Percentiles rank a stretch among this genome's conserved stretches.
Conservation (phyloP, 2,329 filamentous ascomycete genomes). For the Neonectria punicea region DNA sequence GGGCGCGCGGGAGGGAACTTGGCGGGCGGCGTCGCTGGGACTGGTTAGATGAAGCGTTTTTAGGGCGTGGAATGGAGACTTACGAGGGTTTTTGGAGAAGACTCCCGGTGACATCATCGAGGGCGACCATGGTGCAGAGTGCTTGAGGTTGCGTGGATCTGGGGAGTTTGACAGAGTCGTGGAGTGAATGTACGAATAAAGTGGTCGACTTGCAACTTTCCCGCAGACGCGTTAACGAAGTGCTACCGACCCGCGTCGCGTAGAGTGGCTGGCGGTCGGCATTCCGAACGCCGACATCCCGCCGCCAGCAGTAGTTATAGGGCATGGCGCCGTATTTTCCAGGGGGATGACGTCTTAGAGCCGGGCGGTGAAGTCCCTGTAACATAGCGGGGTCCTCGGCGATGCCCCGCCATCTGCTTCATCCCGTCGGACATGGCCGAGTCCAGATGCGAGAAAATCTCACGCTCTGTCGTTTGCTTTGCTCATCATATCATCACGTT, state of each 20-base stretch:
- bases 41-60: slow-evolving; percentile 9
- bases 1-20: slow-evolving; percentile 61
- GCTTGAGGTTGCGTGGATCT: slow-evolving; percentile 3
- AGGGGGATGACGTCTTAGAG: slow-evolving; percentile 35
- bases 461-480: slow-evolving; percentile 4
- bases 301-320: background rate
- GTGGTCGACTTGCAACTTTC: slow-evolving; percentile 6
- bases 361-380: slow-evolving; percentile 28
- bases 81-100: slow-evolving; percentile 50
- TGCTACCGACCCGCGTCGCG: slow-evolving; percentile 35
- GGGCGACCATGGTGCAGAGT: slow-evolving; percentile 47
- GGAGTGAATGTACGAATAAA: slow-evolving; percentile 6
- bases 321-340: background rate
- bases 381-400: slow-evolving; percentile 29
- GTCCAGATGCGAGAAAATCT: slow-evolving; percentile 29
- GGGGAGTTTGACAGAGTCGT: slow-evolving; percentile 5
- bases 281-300: background rate
- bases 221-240: slow-evolving; percentile 34
- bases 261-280: slow-evolving; percentile 40
- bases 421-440: background rate
- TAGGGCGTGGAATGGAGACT: slow-evolving; percentile 17
- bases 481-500: background rate
- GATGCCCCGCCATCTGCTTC: slow-evolving; percentile 36
- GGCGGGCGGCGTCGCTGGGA: slow-evolving; percentile 48
- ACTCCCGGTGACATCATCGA: slow-evolving; percentile 48